Evolutionary conservation across 257 asterid genomes (phyloP).

Genomic region (Datura wrightii): DNA sequence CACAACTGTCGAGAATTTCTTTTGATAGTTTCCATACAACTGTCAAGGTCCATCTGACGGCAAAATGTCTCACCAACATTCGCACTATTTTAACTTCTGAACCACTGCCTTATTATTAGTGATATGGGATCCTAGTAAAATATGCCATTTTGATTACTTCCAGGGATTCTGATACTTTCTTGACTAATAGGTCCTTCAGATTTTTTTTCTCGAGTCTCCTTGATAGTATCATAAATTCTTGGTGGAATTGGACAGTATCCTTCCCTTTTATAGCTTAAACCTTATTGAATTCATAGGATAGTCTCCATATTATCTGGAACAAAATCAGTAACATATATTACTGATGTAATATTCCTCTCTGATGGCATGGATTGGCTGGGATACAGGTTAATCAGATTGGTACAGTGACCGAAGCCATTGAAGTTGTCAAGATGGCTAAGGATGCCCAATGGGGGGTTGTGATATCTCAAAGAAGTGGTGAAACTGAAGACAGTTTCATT

Average conservation of each 20-base stretch:
- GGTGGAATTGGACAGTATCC: not conserved
- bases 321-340: not conserved
- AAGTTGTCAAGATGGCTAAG: constrained; percentile 91
- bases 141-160: constrained; percentile 7
- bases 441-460: constrained; percentile 97
- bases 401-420: constrained; percentile 93
- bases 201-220: not conserved
- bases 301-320: not conserved
- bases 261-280: constrained; percentile 8
- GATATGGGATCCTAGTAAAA: constrained; percentile 18
- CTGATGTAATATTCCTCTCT: constrained; percentile 14
- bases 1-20: not conserved
- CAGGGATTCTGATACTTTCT: constrained; percentile 22
- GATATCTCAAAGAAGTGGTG: constrained; percentile 92
- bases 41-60: constrained; percentile 23
- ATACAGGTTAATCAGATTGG: constrained; percentile 90
- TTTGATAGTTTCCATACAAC: not conserved
- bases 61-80: not conserved
- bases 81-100: not conserved
- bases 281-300: not conserved
- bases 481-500: constrained; percentile 86
- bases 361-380: constrained; percentile 32
- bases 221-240: constrained; percentile 18
- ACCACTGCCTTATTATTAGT: not conserved
- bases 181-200: constrained; percentile 5